Percentiles rank a stretch among this genome's conserved stretches.
phyloP scores from a whole-genome alignment of 2,329 filamentous ascomycete genomes.

The Pestalotiopsis sp. region DNA sequence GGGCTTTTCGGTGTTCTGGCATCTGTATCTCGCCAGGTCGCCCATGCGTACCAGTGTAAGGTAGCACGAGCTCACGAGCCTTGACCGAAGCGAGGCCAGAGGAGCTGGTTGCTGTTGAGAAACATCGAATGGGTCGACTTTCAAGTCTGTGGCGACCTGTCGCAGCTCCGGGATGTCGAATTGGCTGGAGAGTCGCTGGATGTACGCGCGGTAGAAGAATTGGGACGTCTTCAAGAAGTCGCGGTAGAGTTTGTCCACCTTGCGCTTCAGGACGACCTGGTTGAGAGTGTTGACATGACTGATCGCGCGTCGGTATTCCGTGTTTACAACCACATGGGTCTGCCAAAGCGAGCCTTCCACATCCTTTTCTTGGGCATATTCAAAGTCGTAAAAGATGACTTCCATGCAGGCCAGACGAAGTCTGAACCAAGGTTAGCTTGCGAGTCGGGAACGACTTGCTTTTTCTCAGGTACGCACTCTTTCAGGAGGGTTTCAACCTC shows the following conservation, averaged over 20 bases:
- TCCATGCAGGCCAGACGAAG: conserved; percentile 74
- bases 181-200: conserved; percentile 71
- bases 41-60: conserved; percentile 84
- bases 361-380: conserved; percentile 62
- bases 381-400: conserved; percentile 73
- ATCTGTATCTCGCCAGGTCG: conserved; percentile 85
- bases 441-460: background rate
- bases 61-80: conserved; percentile 76
- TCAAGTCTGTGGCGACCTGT: conserved; percentile 44
- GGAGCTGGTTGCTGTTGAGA: conserved; percentile 46
- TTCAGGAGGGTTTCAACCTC: conserved; percentile 33
- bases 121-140: conserved; percentile 45
- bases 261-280: conserved; percentile 68
- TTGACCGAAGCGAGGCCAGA: conserved; percentile 48
- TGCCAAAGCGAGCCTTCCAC: conserved; percentile 78
- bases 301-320: conserved; percentile 73
- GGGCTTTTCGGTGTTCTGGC: conserved; percentile 68
- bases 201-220: conserved; percentile 84
- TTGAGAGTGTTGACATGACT: conserved; percentile 54
- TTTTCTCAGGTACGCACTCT: conserved; percentile 27
- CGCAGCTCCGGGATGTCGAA: conserved; percentile 57
- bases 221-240: conserved; percentile 87
- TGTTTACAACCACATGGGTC: conserved; percentile 76
- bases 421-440: conserved; percentile 40
- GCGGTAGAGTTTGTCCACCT: conserved; percentile 79